These are phyloP conservation scores for Triglochin maritima DNA, from an alignment of 106 monocot species.

Conservation along the genomic window DNA sequence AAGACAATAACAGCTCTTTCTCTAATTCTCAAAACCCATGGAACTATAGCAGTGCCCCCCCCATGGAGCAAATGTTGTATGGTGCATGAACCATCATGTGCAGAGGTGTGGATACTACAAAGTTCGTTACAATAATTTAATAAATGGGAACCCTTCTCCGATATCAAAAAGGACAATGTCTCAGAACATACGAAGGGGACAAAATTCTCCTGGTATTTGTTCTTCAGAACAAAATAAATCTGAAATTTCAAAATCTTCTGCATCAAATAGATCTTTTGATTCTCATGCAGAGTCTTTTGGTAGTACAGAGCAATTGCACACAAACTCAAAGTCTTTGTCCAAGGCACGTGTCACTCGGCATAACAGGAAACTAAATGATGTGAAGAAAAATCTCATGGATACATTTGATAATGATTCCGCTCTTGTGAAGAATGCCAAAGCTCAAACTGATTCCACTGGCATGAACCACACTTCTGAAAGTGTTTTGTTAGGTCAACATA, in stretches of 20 bases:
- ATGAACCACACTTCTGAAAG: not conserved
- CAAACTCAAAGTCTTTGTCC: slow-evolving; percentile 10
- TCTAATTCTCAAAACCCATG: slow-evolving; percentile 86
- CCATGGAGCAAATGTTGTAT: slow-evolving; percentile 51
- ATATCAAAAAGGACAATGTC: slow-evolving; percentile 39
- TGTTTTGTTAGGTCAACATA: not conserved
- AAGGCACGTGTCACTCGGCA: slow-evolving; percentile 24
- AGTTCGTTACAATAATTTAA: slow-evolving; percentile 29
- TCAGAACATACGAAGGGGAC: slow-evolving; percentile 20
- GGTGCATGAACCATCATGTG: slow-evolving; percentile 58
- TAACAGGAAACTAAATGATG: slow-evolving; percentile 18
- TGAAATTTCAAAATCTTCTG: slow-evolving; percentile 4
- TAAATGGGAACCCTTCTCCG: slow-evolving; percentile 19
- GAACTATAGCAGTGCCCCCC: slow-evolving; percentile 77
- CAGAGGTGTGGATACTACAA: slow-evolving; percentile 81
- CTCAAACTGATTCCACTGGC: slow-evolving; percentile 8
- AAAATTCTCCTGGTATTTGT: slow-evolving; percentile 10
- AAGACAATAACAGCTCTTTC: slow-evolving; percentile 92
- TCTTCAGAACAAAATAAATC: slow-evolving; percentile 4
- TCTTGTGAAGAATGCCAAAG: slow-evolving; percentile 6
- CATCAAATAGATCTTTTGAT: slow-evolving; percentile 7
- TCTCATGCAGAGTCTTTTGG: slow-evolving; percentile 10
- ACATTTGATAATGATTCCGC: slow-evolving; percentile 23
- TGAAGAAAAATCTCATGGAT: slow-evolving; percentile 49
- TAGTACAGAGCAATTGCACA: slow-evolving; percentile 11